Percentiles rank a stretch among this genome's conserved stretches.
Evolutionary conservation across 176 grass and related monocot genomes (phyloP).

Genomic region (Musa troglodytarum): DNA sequence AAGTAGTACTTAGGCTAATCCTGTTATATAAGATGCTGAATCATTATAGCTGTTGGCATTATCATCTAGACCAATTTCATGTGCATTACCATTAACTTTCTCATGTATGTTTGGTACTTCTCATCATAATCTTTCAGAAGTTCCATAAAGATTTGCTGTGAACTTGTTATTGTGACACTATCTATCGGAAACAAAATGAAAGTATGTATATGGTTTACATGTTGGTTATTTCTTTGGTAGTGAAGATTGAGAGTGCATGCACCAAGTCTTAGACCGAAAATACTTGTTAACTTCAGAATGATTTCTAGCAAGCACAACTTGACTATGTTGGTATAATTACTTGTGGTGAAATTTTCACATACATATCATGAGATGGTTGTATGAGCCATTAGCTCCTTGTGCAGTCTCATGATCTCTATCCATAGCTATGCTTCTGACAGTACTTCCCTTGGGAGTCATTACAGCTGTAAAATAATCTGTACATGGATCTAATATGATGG

Average conservation of each 20-base stretch:
- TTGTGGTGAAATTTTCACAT: neutral
- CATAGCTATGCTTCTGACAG: neutral
- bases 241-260: neutral
- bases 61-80: no score
- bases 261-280: no score
- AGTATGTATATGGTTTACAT: neutral
- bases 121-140: no score
- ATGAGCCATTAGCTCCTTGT: neutral
- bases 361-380: neutral
- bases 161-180: neutral
- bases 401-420: neutral
- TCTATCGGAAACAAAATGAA: neutral
- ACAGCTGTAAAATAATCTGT: conserved; percentile 24
- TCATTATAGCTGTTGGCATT: no score
- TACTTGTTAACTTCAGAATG: no score
- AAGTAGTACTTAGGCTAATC: no score
- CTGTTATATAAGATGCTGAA: no score
- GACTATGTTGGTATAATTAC: neutral
- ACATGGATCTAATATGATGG: neutral
- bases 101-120: no score
- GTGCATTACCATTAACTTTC: no score
- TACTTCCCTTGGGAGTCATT: neutral
- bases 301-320: no score
- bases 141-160: no score
- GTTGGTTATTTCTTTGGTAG: neutral